A percentile compares a stretch with the other conserved stretches of the same genome.
Evolutionary conservation across 2,329 filamentous ascomycete genomes (phyloP).

Genomic region (Arthrobotrys pseudoclavata): DNA sequence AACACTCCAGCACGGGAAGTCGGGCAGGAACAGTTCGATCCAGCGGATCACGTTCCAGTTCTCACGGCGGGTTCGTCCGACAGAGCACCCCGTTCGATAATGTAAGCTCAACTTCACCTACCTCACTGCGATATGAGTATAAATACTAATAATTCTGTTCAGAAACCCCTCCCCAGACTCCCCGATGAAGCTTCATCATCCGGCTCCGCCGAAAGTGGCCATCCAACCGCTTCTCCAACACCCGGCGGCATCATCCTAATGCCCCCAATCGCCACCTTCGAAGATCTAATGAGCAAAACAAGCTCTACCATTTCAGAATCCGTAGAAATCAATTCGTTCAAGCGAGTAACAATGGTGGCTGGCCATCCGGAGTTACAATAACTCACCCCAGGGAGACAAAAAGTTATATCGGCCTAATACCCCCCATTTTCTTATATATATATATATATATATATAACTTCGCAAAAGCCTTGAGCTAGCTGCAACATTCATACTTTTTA

Average conservation of each 20-base stretch:
- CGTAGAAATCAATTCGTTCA: conserved; percentile 46
- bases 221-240: background rate
- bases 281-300: conserved; percentile 56
- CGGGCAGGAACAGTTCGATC: conserved; percentile 43
- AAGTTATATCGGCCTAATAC: conserved; percentile 2
- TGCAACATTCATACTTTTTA: background rate
- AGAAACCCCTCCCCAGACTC: conserved; percentile 56
- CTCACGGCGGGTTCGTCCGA: conserved; percentile 35
- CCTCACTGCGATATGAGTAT: background rate
- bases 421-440: conserved; percentile 5
- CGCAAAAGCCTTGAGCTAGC: background rate
- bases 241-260: conserved; percentile 13
- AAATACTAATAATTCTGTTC: conserved; percentile 12
- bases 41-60: conserved; percentile 34
- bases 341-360: conserved; percentile 59
- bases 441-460: too few species aligned
- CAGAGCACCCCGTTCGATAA: conserved; percentile 59
- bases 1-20: conserved; percentile 51
- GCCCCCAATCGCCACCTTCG: conserved; percentile 51
- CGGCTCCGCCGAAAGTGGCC: conserved; percentile 13
- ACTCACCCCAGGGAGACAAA: background rate
- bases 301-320: conserved; percentile 48
- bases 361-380: conserved; percentile 55
- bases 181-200: conserved; percentile 36
- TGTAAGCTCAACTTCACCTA: conserved; percentile 25